Evolutionary conservation across 768 basidiomycete species (phyloP), one percentile per base, ranked within the genome.

Genomic region (Coprinopsis marcescibilis): DNA sequence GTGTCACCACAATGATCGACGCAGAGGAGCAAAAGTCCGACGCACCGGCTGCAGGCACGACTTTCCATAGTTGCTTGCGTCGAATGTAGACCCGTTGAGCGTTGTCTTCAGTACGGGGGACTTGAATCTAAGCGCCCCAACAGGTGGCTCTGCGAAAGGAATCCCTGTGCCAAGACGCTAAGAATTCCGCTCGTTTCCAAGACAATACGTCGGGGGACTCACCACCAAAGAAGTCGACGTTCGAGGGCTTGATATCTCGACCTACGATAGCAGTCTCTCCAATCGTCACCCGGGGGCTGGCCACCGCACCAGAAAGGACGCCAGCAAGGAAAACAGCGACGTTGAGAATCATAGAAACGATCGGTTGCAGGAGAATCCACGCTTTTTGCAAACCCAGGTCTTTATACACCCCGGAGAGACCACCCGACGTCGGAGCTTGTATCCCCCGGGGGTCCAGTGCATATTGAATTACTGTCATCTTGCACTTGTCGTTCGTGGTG

Each of bases 61-160:
- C 42, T 66, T 58, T 10, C 76, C 73, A 50, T 74, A 77, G 43
- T 65, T 62, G 7, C 63, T 72, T 1, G 78, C 76, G 43, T 78
- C 63, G 39, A 80, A 65, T 3, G 67, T 54, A 2, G 55, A 20
- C 2, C 58, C 52, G 3, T 62, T 60, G 1, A 68, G 47, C 0
- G 57, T 62, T n/a, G 68, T 68, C 52, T 78, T 70, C 1, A 73
- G 63, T 0, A 78, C 65, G 4, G 76, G 69, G 2, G 68, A 66
- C 25, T 65, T 63, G 44, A 79, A 66, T 24, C 78, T 68, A 19
- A 76, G 52, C 26, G 65, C 48, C 3, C 76, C 76, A 25, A 78
- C 44, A 13, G 79, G 78, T 7, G 77, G 72, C 50, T 79, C 69
- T 24, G 75, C 77, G 46, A 65, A 81, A 1, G 77, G 78, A 34